phyloP scores from a whole-genome alignment of 2,329 filamentous ascomycete genomes.

The Hymenoscyphus linearis region DNA sequence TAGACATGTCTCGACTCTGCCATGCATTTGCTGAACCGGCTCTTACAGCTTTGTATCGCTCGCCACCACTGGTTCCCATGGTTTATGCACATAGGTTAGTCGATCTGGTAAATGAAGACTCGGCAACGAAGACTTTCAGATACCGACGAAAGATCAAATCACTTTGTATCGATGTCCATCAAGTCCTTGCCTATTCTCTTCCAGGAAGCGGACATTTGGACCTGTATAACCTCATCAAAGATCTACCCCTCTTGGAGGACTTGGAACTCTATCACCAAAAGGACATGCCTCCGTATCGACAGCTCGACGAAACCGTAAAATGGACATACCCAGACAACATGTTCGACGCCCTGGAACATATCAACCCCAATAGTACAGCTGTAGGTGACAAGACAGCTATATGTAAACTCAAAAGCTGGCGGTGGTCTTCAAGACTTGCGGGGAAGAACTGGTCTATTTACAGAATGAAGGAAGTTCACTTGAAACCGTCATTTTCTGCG shows the following conservation, averaged over 20 bases:
- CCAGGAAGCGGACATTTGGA: constrained; percentile 49
- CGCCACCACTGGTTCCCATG: constrained; percentile 56
- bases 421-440: constrained; percentile 54
- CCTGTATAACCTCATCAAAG: constrained; percentile 52
- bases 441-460: constrained; percentile 41
- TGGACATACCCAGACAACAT: constrained; percentile 67
- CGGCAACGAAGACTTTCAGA: constrained; percentile 23
- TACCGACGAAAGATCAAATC: constrained; percentile 31
- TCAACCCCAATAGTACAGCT: constrained; percentile 40
- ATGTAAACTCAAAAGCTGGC: constrained; percentile 47
- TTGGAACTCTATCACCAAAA: constrained; percentile 67
- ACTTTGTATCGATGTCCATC: constrained; percentile 33
- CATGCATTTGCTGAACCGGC: constrained; percentile 66
- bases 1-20: constrained; percentile 57
- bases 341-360: constrained; percentile 55
- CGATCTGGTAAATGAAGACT: constrained; percentile 41
- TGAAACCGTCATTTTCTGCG: constrained; percentile 48
- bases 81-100: constrained; percentile 46
- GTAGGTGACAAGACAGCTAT: constrained; percentile 28
- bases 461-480: constrained; percentile 49
- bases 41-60: constrained; percentile 65
- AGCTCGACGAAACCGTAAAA: constrained; percentile 49
- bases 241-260: constrained; percentile 61
- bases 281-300: constrained; percentile 63
- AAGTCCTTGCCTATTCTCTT: constrained; percentile 48